A percentile compares a stretch with the other conserved stretches of the same genome.
Conservation (phyloP, 805 yeast species). For the Kuraishia piskuri region DNA sequence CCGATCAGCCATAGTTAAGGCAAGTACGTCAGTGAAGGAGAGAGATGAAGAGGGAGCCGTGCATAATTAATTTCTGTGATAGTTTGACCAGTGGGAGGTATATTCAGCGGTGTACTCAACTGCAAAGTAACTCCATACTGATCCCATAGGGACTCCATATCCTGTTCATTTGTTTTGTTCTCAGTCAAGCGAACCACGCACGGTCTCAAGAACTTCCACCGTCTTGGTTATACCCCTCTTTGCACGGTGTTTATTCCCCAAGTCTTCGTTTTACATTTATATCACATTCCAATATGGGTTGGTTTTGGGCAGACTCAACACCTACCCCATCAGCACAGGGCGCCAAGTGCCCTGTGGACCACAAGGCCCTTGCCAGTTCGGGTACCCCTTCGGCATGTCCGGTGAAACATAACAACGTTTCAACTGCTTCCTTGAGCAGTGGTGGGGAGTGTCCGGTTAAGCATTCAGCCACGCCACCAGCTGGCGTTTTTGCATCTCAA, state of each 20-base stretch:
- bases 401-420: neutral
- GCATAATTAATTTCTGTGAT: no score
- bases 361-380: conserved; percentile 14
- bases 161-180: no score
- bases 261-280: neutral
- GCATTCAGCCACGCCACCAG: conserved; percentile 11
- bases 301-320: conserved; percentile 70
- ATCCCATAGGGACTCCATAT: no score
- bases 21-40: neutral
- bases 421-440: neutral
- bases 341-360: conserved; percentile 20
- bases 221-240: no score
- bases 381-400: neutral
- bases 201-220: no score
- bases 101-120: no score
- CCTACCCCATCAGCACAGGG: neutral
- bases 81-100: no score
- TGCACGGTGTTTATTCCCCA: no score
- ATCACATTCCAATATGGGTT: conserved; percentile 50
- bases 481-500: conserved; percentile 4
- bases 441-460: conserved; percentile 25
- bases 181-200: no score
- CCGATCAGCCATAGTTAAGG: neutral
- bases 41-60: neutral
- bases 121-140: no score